Evolutionary conservation across 1,284 basidiomycete genomes (phyloP).

Genomic region (Malassezia japonica): DNA sequence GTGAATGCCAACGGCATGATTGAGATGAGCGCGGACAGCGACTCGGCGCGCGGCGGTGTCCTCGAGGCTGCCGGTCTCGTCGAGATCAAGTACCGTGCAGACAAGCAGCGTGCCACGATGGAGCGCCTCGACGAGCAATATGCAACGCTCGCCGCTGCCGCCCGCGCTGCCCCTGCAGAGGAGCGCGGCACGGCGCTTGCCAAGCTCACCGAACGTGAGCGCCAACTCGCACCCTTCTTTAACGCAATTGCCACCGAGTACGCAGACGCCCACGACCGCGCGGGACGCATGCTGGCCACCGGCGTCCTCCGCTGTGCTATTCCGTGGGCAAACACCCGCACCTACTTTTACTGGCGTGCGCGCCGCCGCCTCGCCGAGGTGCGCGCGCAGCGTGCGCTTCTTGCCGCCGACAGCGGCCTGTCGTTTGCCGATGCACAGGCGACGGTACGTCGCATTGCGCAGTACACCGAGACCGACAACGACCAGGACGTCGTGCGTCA

Average conservation of each 20-base stretch:
- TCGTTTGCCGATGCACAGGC: slow-evolving; percentile 31
- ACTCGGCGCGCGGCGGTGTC: slow-evolving; percentile 85
- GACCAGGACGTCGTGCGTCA: slow-evolving; percentile 32
- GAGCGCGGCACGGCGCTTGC: slow-evolving; percentile 35
- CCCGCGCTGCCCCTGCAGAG: slow-evolving; percentile 57
- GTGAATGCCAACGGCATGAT: slow-evolving; percentile 89
- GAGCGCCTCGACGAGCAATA: slow-evolving; percentile 82
- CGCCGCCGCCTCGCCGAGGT: slow-evolving; percentile 54
- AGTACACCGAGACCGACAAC: slow-evolving; percentile 25
- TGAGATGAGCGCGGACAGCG: slow-evolving; percentile 80
- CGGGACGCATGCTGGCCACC: slow-evolving; percentile 95
- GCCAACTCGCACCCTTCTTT: slow-evolving; percentile 75
- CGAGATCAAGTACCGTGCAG: slow-evolving; percentile 53
- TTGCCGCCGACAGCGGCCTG: slow-evolving; percentile 42
- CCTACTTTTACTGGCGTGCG: slow-evolving; percentile 88
- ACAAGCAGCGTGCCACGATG: slow-evolving; percentile 86
- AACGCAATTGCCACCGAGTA: slow-evolving; percentile 88
- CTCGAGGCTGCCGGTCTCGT: slow-evolving; percentile 89
- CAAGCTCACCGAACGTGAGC: slow-evolving; percentile 66
- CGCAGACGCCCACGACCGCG: slow-evolving; percentile 90
- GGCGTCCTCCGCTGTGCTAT: slow-evolving; percentile 68
- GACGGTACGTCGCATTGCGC: slow-evolving; percentile 24
- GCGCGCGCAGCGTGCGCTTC: slow-evolving; percentile 27
- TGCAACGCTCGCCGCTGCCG: slow-evolving; percentile 65
- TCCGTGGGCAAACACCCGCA: slow-evolving; percentile 63